A percentile compares a stretch with the other conserved stretches of the same genome.
phyloP scores from a whole-genome alignment of 345 rosid genomes.

The Schrenkiella parvula region DNA sequence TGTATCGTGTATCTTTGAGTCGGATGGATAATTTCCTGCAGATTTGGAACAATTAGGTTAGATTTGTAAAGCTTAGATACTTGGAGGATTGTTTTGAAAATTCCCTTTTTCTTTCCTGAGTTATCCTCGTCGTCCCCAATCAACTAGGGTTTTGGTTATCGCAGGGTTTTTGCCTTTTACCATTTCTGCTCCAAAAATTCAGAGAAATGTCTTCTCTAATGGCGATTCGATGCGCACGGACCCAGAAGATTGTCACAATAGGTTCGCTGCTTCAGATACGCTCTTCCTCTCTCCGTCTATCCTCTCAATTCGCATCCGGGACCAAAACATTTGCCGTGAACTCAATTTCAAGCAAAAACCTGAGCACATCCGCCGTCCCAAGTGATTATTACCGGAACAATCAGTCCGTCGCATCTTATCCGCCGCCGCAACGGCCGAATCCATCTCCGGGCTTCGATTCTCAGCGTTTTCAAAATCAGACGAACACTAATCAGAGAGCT shows the following conservation, averaged over 20 bases:
- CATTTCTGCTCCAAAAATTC: not conserved
- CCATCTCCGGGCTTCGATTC: conserved; percentile 34
- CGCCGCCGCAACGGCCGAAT: conserved; percentile 19
- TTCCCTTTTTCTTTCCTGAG: not conserved
- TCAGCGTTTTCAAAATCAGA: conserved; percentile 28
- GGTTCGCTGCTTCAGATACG: conserved; percentile 38
- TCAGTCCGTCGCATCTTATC: conserved; percentile 10
- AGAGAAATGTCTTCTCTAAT: conserved; percentile 49
- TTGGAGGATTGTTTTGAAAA: not conserved
- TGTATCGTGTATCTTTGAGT: no score
- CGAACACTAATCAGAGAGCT: conserved; percentile 31
- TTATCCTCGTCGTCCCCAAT: not conserved
- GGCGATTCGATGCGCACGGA: conserved; percentile 38
- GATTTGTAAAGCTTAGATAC: not conserved
- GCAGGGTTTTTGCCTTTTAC: conserved; percentile 25
- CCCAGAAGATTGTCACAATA: conserved; percentile 6
- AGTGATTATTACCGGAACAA: conserved; percentile 34
- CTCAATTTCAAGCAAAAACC: conserved; percentile 27
- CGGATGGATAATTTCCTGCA: not conserved
- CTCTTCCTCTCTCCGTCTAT: conserved; percentile 13
- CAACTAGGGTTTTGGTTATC: conserved; percentile 28
- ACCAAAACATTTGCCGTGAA: conserved; percentile 12
- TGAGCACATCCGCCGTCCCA: conserved; percentile 44
- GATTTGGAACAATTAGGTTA: not conserved
- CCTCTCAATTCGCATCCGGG: conserved; percentile 12